These are phyloP conservation scores for Limnanthes douglasii DNA, from an alignment of 345 rosid species.

Conservation along the genomic window DNA sequence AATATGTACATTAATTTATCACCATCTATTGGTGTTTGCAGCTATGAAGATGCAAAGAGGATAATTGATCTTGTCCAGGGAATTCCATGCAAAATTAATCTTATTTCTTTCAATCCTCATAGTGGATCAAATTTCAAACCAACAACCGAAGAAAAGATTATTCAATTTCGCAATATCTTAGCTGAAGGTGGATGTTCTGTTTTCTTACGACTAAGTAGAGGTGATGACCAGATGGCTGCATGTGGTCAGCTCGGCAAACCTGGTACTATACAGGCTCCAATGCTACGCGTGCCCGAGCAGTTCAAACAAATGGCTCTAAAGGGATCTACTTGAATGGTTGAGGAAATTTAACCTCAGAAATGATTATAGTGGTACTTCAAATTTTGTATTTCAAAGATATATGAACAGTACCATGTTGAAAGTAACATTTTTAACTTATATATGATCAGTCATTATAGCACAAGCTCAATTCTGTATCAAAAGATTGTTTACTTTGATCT, in stretches of 20 bases:
- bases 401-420: too few relatives aligned
- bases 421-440: too few relatives aligned
- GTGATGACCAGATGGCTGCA: slow-evolving; percentile 96
- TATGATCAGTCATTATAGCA: too few relatives aligned
- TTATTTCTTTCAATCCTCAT: slow-evolving; percentile 80
- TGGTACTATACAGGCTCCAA: slow-evolving; percentile 47
- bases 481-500: too few relatives aligned
- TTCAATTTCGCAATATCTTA: slow-evolving; percentile 59
- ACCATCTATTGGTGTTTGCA: slow-evolving; percentile 18
- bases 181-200: slow-evolving; percentile 57
- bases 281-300: slow-evolving; percentile 62
- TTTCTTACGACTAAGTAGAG: slow-evolving; percentile 60
- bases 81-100: slow-evolving; percentile 94
- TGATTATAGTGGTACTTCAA: too few relatives aligned
- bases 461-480: too few relatives aligned
- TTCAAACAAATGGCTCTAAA: slow-evolving; percentile 48
- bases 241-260: slow-evolving; percentile 93
- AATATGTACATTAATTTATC: too few relatives aligned
- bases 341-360: too few relatives aligned
- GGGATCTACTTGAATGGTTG: slow-evolving; percentile 6
- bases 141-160: slow-evolving; percentile 57
- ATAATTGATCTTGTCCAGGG: slow-evolving; percentile 66
- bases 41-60: slow-evolving; percentile 82
- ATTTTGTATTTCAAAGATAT: too few relatives aligned
- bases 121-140: slow-evolving; percentile 66